Evolutionary conservation across 2,329 filamentous ascomycete genomes (phyloP).

Genomic region (Aspergillus glaucus): DNA sequence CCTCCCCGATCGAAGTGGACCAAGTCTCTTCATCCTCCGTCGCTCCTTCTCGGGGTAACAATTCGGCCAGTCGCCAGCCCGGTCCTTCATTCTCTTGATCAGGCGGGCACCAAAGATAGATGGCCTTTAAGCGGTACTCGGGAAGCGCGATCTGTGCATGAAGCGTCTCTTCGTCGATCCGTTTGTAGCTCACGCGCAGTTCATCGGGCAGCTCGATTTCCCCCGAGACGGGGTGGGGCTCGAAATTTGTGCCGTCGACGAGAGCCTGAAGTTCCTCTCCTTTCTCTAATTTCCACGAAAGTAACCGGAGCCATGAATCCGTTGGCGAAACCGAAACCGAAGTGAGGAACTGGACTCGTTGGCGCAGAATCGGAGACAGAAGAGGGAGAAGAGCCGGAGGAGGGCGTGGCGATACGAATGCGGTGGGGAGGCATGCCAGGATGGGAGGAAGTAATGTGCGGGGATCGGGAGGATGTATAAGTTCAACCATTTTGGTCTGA

Average conservation of each 20-base stretch:
- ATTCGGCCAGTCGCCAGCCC: slow-evolving; percentile 55
- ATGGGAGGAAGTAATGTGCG: slow-evolving; percentile 55
- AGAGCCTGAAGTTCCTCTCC: slow-evolving; percentile 49
- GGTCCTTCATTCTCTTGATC: slow-evolving; percentile 48
- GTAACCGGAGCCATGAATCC: slow-evolving; percentile 53
- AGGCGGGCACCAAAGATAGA: slow-evolving; percentile 57
- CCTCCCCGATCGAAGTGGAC: slow-evolving; percentile 49
- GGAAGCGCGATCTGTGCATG: slow-evolving; percentile 48
- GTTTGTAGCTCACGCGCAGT: slow-evolving; percentile 50
- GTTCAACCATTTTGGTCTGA: slow-evolving; percentile 45
- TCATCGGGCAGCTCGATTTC: slow-evolving; percentile 58
- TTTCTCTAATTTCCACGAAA: slow-evolving; percentile 53
- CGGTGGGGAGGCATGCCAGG: slow-evolving; percentile 57
- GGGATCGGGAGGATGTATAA: slow-evolving; percentile 50
- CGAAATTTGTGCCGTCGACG: slow-evolving; percentile 50
- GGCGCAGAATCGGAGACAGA: slow-evolving; percentile 58
- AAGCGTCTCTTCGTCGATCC: slow-evolving; percentile 57
- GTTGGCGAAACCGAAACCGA: slow-evolving; percentile 36
- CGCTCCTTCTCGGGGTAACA: slow-evolving; percentile 46
- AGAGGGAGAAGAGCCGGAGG: slow-evolving; percentile 56
- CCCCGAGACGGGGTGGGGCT: slow-evolving; percentile 59
- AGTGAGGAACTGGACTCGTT: slow-evolving; percentile 54
- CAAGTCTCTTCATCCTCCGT: slow-evolving; percentile 48
- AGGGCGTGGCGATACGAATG: slow-evolving; percentile 53
- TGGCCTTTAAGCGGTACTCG: slow-evolving; percentile 50